Percentiles rank a stretch among this genome's conserved stretches.
Evolutionary conservation across 192 early-diverging fungal species (phyloP).

Genomic region (Chytriomyces hyalinus): DNA sequence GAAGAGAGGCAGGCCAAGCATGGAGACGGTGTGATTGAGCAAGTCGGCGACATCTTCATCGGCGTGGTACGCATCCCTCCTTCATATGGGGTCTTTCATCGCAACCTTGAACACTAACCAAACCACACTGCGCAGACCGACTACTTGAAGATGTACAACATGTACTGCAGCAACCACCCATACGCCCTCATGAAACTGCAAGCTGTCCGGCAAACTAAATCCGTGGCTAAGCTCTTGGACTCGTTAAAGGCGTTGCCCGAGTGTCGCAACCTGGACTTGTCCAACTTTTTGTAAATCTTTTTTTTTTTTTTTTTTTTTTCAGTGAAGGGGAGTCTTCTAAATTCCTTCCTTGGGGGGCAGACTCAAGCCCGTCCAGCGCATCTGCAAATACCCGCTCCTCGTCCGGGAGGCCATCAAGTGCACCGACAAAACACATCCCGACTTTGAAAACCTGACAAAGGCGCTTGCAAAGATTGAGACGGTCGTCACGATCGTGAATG

Average conservation of each 20-base stretch:
- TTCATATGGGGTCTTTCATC: constrained; percentile 1
- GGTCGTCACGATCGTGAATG: constrained; percentile 63
- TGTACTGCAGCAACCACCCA: constrained; percentile 70
- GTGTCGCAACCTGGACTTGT: constrained; percentile 26
- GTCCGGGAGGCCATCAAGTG: constrained; percentile 57
- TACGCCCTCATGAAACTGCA: constrained; percentile 65
- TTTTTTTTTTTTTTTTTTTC: constrained; percentile 17
- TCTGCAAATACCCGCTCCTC: constrained; percentile 65
- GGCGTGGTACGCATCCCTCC: constrained; percentile 43
- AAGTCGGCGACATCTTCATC: constrained; percentile 59
- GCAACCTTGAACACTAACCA: background rate
- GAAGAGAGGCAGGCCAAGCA: constrained; percentile 40
- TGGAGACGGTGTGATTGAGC: constrained; percentile 45
- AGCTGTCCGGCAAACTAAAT: constrained; percentile 43
- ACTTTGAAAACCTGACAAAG: constrained; percentile 47
- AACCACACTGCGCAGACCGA: constrained; percentile 42
- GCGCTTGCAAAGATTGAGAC: constrained; percentile 59
- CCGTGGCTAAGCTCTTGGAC: constrained; percentile 57
- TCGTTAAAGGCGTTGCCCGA: constrained; percentile 13
- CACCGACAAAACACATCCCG: constrained; percentile 54
- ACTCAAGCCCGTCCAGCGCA: constrained; percentile 63
- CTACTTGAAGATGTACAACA: constrained; percentile 67
- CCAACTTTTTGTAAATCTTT: constrained; percentile 37
- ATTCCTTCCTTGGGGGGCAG: constrained; percentile 16
- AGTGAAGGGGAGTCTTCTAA: constrained; percentile 6